Percentiles rank a stretch among this genome's conserved stretches.
Evolutionary conservation across 2,329 filamentous ascomycete species (phyloP).

Genomic region (Pseudogymnoascus sp.): DNA sequence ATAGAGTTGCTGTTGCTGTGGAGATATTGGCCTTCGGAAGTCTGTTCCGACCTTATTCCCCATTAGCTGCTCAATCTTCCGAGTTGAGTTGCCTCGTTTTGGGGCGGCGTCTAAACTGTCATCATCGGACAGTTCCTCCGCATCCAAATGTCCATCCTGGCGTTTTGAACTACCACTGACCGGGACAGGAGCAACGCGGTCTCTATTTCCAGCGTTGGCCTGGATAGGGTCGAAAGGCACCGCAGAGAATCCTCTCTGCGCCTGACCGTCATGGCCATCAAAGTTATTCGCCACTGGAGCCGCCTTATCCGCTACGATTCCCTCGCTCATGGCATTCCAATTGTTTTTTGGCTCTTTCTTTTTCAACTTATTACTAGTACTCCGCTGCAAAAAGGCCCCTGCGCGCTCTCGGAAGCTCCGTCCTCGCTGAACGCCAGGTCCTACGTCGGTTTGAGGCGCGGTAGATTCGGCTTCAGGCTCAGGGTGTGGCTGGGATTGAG

Average conservation of each 20-base stretch:
- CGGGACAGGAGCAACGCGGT: not conserved
- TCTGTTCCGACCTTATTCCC: constrained; percentile 9
- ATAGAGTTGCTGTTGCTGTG: not conserved
- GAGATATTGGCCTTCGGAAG: not conserved
- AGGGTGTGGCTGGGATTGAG: not conserved
- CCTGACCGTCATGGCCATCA: not conserved
- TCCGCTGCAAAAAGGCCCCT: constrained; percentile 37
- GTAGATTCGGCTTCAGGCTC: not conserved
- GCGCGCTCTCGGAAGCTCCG: constrained; percentile 53
- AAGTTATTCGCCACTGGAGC: not conserved
- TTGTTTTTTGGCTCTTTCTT: constrained; percentile 34
- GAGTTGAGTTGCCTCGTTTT: constrained; percentile 22
- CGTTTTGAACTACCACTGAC: not conserved
- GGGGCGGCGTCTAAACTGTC: constrained; percentile 18
- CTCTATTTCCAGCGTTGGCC: not conserved
- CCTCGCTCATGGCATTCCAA: not conserved
- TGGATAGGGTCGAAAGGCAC: not conserved
- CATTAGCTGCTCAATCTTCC: constrained; percentile 26
- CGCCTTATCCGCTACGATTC: not conserved
- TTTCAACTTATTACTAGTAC: constrained; percentile 50
- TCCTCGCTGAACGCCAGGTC: constrained; percentile 37
- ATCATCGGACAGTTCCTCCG: not conserved
- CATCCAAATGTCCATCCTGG: not conserved
- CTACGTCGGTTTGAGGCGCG: not conserved
- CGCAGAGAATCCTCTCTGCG: not conserved